A percentile compares a stretch with the other conserved stretches of the same genome.
phyloP scores from a whole-genome alignment of 805 yeast genomes.

The Suhomyces canberraensis region DNA sequence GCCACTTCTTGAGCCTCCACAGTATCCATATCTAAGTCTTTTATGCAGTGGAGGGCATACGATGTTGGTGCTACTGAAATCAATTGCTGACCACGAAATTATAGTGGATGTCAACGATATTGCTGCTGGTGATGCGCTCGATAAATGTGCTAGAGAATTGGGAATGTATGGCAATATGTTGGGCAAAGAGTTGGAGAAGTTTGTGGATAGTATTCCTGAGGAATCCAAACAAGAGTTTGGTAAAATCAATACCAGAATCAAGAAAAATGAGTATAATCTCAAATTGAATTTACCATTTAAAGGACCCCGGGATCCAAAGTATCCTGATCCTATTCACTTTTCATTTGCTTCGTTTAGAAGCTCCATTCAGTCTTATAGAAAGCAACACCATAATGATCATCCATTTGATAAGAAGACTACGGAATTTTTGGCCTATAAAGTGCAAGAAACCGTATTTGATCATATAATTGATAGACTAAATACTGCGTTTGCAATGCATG shows the following conservation, averaged over 20 bases:
- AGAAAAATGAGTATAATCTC: constrained; percentile 21
- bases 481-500: constrained; percentile 43
- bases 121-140: constrained; percentile 91
- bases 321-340: constrained; percentile 40
- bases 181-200: constrained; percentile 75
- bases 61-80: constrained; percentile 66
- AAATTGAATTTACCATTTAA: constrained; percentile 30
- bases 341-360: constrained; percentile 79
- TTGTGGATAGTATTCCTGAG: constrained; percentile 35
- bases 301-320: constrained; percentile 25
- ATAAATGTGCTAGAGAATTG: constrained; percentile 84
- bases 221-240: constrained; percentile 25
- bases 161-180: constrained; percentile 82
- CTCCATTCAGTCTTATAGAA: constrained; percentile 37
- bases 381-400: constrained; percentile 12
- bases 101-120: constrained; percentile 76
- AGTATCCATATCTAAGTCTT: constrained; percentile 70
- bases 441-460: constrained; percentile 65
- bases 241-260: constrained; percentile 16
- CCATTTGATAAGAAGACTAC: constrained; percentile 47
- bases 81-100: constrained; percentile 65
- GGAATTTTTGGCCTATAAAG: constrained; percentile 51
- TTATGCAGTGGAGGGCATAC: constrained; percentile 95
- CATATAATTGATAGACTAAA: constrained; percentile 69
- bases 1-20: constrained; percentile 53